Evolutionary conservation across 2,329 filamentous ascomycete genomes (phyloP), one percentile per base, ranked within the genome.

Genomic region (Aspergillus pseudoglaucus): DNA sequence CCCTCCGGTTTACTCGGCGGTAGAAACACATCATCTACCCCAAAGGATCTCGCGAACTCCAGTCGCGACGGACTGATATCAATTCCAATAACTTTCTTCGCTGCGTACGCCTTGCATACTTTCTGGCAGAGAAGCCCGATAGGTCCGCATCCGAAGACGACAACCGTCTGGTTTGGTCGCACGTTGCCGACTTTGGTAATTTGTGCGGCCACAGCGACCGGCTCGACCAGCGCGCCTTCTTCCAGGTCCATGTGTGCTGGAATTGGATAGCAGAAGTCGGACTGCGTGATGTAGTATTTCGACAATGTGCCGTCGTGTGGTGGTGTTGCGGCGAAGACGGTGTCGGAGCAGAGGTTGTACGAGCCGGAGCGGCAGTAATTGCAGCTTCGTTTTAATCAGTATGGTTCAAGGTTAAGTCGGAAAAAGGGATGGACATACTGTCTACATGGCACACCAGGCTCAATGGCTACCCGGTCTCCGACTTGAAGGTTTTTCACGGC

Each of bases 191-290:
- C 61, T 44, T 70, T 71, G 50, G 59, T 67, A 8, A 75, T 74
- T 42, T 76, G 71, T 3, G 77, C 73, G 0, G 77, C 76, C 1
- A 80, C 76, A 0, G 76, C 71, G 0, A 78, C 61, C 0, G 77
- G 78, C 57, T 81, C 77, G 1, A 78, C 70, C 7, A 81, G 59
- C 0, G 77, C 78, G 1, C 73, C 78, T 22, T 79, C 74, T 49
- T 80, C 75, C 35, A 77, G 58, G 1, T 62, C 63, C 46, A 81
- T 65, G 42, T 72, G 61, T 0, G 63, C 60, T 0, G 75, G 73
- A 2, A 80, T 59, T 1, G 63, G 65, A 49, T 77, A 77, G 50
- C 71, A 72, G 50, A 68, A 79, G 55, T 77, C 75, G 0, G 67
- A 65, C 0, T 74, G 67, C 0, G 70, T 67, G 32, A 65, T 66